A percentile compares a stretch with the other conserved stretches of the same genome.
Conservation (phyloP, 2,329 filamentous ascomycete genomes). For the Pseudovirgaria hyperparasitica region DNA sequence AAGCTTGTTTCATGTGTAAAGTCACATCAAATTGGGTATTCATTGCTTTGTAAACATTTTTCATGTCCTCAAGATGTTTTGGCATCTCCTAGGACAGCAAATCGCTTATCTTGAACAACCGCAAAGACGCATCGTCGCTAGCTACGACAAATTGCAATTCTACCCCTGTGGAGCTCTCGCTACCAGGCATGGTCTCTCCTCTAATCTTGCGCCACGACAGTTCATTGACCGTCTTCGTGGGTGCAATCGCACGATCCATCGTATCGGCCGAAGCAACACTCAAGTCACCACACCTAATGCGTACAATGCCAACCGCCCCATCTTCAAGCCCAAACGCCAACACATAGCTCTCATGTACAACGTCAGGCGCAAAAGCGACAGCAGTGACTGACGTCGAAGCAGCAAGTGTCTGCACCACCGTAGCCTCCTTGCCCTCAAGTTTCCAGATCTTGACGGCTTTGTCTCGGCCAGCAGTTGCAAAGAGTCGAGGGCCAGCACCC, state of each 20-base stretch:
- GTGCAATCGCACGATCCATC: conserved; percentile 4
- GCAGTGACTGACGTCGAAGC: conserved; percentile 18
- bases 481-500: conserved; percentile 32
- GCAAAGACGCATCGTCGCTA: conserved; percentile 28
- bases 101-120: conserved; percentile 18
- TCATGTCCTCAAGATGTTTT: too few species aligned
- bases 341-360: conserved; percentile 1
- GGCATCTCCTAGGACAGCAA: too few species aligned
- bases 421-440: conserved; percentile 10
- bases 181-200: conserved; percentile 16
- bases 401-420: conserved; percentile 12
- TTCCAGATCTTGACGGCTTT: conserved; percentile 60
- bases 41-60: too few species aligned
- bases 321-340: conserved; percentile 7
- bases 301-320: conserved; percentile 2
- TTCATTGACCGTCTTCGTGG: conserved; percentile 5
- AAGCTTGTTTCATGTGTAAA: too few species aligned
- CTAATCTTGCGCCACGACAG: conserved; percentile 3
- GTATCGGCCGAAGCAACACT: neutral
- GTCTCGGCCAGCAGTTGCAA: conserved; percentile 83
- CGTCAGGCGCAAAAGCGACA: conserved; percentile 12
- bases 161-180: conserved; percentile 18
- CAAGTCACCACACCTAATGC: neutral
- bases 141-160: conserved; percentile 23
- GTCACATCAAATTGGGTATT: too few species aligned